Evolutionary conservation across 257 asterid species (phyloP).

Genomic region (Capsicum rhomboideum): DNA sequence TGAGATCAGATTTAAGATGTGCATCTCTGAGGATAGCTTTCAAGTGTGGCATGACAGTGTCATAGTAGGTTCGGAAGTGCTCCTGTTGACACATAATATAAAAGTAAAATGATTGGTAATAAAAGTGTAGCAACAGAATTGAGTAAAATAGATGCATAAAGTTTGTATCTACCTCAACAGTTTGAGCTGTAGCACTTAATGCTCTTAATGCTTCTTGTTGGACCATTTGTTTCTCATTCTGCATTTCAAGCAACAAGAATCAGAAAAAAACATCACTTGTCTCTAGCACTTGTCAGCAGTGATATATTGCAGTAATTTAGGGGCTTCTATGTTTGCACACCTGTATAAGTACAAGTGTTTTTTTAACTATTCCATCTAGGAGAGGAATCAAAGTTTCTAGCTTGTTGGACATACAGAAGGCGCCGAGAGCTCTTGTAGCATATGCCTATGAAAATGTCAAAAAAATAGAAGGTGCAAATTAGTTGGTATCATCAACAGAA

Average conservation of each 20-base stretch:
- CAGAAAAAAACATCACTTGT: not conserved
- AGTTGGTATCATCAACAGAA: not conserved
- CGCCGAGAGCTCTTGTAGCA: conserved; percentile 84
- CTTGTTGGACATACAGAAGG: conserved; percentile 75
- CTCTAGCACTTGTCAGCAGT: not conserved
- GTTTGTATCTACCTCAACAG: conserved; percentile 51
- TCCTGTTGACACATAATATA: conserved; percentile 31
- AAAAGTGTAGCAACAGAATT: not conserved
- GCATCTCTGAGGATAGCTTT: conserved; percentile 72
- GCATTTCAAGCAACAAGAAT: conserved; percentile 14
- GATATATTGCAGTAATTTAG: not conserved
- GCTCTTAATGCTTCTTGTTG: conserved; percentile 91
- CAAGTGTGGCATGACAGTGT: conserved; percentile 85
- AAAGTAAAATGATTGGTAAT: not conserved
- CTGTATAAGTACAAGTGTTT: conserved; percentile 18
- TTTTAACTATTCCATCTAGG: conserved; percentile 75
- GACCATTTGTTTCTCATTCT: conserved; percentile 92
- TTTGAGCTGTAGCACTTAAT: conserved; percentile 76
- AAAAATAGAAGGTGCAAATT: not conserved
- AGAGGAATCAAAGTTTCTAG: conserved; percentile 72
- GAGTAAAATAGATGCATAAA: not conserved
- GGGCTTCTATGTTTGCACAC: conserved; percentile 16
- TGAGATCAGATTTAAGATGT: conserved; percentile 67
- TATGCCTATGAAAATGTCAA: conserved; percentile 51
- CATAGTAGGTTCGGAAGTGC: conserved; percentile 75